A percentile compares a stretch with the other conserved stretches of the same genome.
These are phyloP conservation scores for Solanum corneliomulleri DNA, from an alignment of 257 asterid species.

Conservation along the genomic window DNA sequence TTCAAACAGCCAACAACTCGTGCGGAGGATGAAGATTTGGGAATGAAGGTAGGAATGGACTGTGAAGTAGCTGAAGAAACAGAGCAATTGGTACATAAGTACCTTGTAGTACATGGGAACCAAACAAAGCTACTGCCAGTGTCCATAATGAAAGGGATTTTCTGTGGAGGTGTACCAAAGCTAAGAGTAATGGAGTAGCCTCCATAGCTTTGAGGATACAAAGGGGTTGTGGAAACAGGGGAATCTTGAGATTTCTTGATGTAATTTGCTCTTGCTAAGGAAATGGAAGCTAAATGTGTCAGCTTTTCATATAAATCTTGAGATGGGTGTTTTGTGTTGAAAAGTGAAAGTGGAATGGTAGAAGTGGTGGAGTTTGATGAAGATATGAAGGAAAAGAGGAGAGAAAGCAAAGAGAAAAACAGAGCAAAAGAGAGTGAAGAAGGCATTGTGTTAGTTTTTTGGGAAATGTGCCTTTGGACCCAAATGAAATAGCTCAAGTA, in stretches of 20 bases:
- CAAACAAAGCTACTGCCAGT: constrained; percentile 81
- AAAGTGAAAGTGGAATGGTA: constrained; percentile 42
- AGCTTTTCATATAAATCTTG: constrained; percentile 45
- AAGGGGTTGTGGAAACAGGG: constrained; percentile 36
- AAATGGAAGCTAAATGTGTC: constrained; percentile 40
- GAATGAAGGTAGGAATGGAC: constrained; percentile 39
- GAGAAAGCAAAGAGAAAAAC: constrained; percentile 13
- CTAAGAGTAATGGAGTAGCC: constrained; percentile 67
- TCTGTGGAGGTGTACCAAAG: constrained; percentile 87
- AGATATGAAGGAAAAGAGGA: constrained; percentile 11
- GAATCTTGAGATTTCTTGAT: constrained; percentile 31
- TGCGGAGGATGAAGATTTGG: constrained; percentile 62
- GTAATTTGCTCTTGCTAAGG: constrained; percentile 73
- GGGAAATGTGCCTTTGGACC: constrained; percentile 5
- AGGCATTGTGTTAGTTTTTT: constrained; percentile 26
- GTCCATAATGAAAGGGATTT: constrained; percentile 55
- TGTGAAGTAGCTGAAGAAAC: not conserved
- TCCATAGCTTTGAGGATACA: constrained; percentile 62
- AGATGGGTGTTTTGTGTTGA: constrained; percentile 24
- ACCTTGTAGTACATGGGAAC: constrained; percentile 77
- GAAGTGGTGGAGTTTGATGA: constrained; percentile 20
- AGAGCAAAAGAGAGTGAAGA: constrained; percentile 8
- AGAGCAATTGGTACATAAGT: constrained; percentile 20
- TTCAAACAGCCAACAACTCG: constrained; percentile 57
- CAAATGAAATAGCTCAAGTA: not conserved